Evolutionary conservation across 1,284 basidiomycete genomes (phyloP), one percentile per base, ranked within the genome.

Genomic region (Heterobasidion annosum): DNA sequence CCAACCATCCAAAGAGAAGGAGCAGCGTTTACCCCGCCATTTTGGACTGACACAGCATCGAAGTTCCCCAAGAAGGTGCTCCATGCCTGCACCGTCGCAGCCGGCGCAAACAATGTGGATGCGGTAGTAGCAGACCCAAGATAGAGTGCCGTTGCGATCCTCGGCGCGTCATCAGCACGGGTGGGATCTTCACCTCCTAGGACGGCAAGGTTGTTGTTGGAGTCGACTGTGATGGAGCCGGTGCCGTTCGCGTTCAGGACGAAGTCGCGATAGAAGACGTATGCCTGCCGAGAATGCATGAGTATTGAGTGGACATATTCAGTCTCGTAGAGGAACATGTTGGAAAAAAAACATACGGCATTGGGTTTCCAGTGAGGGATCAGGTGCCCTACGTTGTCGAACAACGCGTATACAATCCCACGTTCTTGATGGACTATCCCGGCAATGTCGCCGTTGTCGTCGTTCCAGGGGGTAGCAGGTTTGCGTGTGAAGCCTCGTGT

Each of bases 361-460:
- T 63, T 64, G 3, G 85, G 85, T 33, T 73, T 69, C 50, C 67
- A 68, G 16, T 69, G 60, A 1, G 81, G 73, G 8, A 87, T 71
- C 13, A 84, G 68, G 62, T 88, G 84, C 1, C 83, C 82, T 3
- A 83, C 75, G 53, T 71, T 69, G 50, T 73, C 67, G 61, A 82
- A 76, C 18, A 88, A 71, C 1, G 72, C 76, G 62, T 85, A 88
- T 10, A 80, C 81, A 76, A 82, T 83, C 49, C 77, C 77, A 46
- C 85, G 76, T 64, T 88, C 85, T 64, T 88, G 85, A 61, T 86
- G 83, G 19, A 87, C 73, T 32, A 87, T 80, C 0, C 86, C 85
- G 0, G 79, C 83, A 57, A 81, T 78, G 48, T 78, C 70, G 19
- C 79, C 78, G 2, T 65, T 63, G 54, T 85, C 82, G 53, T 81